These are phyloP conservation scores for Heimioporus sp. DNA, from an alignment of 768 basidiomycete species.

Conservation along the genomic window DNA sequence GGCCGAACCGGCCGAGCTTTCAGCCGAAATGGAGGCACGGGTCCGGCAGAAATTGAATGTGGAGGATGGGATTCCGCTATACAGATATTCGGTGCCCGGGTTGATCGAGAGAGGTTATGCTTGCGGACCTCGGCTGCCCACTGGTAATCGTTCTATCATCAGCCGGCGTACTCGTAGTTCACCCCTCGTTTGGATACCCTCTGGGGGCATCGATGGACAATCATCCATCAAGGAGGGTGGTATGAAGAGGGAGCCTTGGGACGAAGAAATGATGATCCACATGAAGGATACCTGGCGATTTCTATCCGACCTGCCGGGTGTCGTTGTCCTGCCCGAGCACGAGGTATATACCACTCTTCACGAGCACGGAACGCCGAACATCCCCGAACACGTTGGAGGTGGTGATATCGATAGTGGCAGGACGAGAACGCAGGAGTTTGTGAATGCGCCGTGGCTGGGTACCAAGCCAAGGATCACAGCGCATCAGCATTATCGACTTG, in stretches of 20 bases:
- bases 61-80: background rate
- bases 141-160: background rate
- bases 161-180: slow-evolving; percentile 1
- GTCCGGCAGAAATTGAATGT: background rate
- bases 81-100: background rate
- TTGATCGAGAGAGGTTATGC: background rate
- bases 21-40: too few relatives aligned
- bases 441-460: background rate
- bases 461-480: background rate
- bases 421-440: background rate
- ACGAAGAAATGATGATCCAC: background rate
- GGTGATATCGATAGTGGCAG: background rate
- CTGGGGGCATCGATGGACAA: too few relatives aligned
- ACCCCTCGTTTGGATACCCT: background rate
- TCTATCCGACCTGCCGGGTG: background rate
- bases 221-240: background rate
- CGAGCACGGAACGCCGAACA: background rate
- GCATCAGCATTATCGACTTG: slow-evolving; percentile 1
- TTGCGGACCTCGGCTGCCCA: background rate
- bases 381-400: background rate
- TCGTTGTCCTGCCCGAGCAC: background rate
- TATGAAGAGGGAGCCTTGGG: background rate
- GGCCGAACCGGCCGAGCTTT: too few relatives aligned
- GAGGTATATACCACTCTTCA: background rate
- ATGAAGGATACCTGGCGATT: slow-evolving; percentile 7